Evolutionary conservation across 2,329 filamentous ascomycete genomes (phyloP), one percentile per base, ranked within the genome.

Genomic region (Daldinia sp.): DNA sequence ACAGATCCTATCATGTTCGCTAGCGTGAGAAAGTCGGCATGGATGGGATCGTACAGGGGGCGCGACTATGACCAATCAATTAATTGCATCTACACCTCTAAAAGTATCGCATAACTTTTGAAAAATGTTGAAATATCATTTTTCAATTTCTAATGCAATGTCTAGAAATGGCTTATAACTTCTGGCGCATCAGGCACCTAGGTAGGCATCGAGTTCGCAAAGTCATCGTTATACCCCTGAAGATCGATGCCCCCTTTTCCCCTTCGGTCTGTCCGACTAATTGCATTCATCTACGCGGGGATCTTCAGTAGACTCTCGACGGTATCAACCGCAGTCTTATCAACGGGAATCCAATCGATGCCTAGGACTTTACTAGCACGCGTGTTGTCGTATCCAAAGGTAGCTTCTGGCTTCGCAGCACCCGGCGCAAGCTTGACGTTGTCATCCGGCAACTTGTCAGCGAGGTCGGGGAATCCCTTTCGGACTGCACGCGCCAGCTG

Each of bases 291-390:
- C 64, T 63, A 77, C 9, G 71, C 73, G 4, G 73, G 71, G n/a
- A 80, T 72, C n/a, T 71, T 73, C 75, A 90, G 82, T 70, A 93
- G 75, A 29, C 85, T 88, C 76, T 85, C 85, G 15, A 91, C 82
- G 5, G 87, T 83, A 71, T 92, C 90, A 4, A 83, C 79, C 25
- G 90, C 80, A 25, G 80, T 83, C 76, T 88, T 81, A 75, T 92
- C 88, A 30, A 92, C 70, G 3, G 78, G 74, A 65, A 79, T 86
- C 81, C 85, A 92, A 61, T 89, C 77, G 49, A 91, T 81, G 0
- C 87, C 87, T 61, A 92, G 74, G 47, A 89, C 68, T 70, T 86
- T 81, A 23, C 82, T 83, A 1, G 86, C 86, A 71, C 81, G 81
- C 51, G 79, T 80, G 72, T 87, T 90, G 72, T 91, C 83, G 59